Evolutionary conservation across 1,139 yeast species (phyloP), one percentile per base, ranked within the genome.

Genomic region (Candida dubliniensis): DNA sequence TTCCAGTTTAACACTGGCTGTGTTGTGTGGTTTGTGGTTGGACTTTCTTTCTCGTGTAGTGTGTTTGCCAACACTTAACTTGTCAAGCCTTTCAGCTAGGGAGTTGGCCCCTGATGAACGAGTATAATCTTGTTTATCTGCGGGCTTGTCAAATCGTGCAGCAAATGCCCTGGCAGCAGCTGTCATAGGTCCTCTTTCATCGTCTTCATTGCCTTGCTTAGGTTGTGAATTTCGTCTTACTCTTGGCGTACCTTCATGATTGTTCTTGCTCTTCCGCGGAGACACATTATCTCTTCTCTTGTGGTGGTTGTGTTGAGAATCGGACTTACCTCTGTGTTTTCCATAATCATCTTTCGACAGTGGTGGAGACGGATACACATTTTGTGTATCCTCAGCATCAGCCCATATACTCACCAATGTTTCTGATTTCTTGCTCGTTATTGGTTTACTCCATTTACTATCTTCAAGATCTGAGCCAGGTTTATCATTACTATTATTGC

Each of bases 121-220:
- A 14, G 35, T 8, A 15, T 40, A 40, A 11, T 14, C 26, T 25
- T n/a, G 24, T 14, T 26, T 13, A 37, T 12, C 12, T 15, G 12
- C 8, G 11, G 15, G 29, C 3, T 34, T 37, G 3, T 30, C 32
- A n/a, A 63, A 43, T 38, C 70, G 51, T 1, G 63, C 53, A 1
- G 70, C 69, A 37, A 65, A 55, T 8, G 60, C 52, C 35, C 47
- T 53, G 2, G 60, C 69, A 3, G 69, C 68, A 2, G 56, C 57
- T 0, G 64, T 50, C 61, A 59, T 56, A 6, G 66, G 63, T 1
- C 56, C 56, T 14, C 50, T 45, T 18, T 46, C 51, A 10, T 56
- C 62, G 7, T 54, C 55, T 5, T 46, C 49, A 6, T 44, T 40
- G 5, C 39, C 44, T 8, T 39, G 42, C 4, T 38, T 15, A 4